A percentile compares a stretch with the other conserved stretches of the same genome.
phyloP scores from a whole-genome alignment of 1,139 yeast species.

The Spathaspora sp. region DNA sequence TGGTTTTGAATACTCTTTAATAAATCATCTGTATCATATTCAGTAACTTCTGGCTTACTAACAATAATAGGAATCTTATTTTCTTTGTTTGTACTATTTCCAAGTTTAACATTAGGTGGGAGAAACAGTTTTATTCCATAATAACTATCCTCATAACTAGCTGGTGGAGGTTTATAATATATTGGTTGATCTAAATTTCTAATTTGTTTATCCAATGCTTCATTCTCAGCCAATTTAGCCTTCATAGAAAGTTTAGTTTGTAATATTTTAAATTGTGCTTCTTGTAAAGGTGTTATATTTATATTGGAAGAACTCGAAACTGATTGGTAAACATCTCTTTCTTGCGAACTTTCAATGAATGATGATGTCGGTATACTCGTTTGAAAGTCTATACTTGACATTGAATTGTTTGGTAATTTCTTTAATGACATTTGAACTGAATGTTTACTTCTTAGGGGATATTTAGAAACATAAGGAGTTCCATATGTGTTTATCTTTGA shows the following conservation, averaged over 20 bases:
- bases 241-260: constrained; percentile 14
- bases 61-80: constrained; percentile 19
- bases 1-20: constrained; percentile 11
- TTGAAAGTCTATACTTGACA: constrained; percentile 11
- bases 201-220: constrained; percentile 3
- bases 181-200: constrained; percentile 23
- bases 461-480: constrained; percentile 1
- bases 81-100: constrained; percentile 4
- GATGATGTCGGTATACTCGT: constrained; percentile 4
- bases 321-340: background rate
- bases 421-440: constrained; percentile 6
- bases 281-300: constrained; percentile 6
- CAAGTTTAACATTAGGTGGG: constrained; percentile 25
- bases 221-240: background rate
- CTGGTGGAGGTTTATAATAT: constrained; percentile 37
- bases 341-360: background rate
- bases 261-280: constrained; percentile 12
- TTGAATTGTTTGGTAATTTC: constrained; percentile 12
- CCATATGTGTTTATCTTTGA: constrained; percentile 12
- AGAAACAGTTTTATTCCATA: constrained; percentile 31
- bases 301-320: too few species aligned
- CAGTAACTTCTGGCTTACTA: background rate
- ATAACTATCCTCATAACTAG: constrained; percentile 25
- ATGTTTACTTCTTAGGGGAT: background rate
- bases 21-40: constrained; percentile 5